Base-by-base conservation (phyloP, 495 filamentous ascomycete species). In the Aspergillus panamensis region DNA sequence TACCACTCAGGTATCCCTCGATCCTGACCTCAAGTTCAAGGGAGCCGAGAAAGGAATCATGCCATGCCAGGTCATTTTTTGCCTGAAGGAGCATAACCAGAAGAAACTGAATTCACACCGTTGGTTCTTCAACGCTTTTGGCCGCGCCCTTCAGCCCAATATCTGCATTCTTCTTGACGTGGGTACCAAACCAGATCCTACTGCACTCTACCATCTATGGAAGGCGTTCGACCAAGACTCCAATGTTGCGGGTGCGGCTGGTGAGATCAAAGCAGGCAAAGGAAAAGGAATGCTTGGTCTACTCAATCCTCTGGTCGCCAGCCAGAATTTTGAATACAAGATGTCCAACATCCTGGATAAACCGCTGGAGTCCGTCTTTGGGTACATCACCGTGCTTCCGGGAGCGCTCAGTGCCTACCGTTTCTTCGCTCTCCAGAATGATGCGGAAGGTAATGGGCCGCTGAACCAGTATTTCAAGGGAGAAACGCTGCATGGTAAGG, bases 331-430 rank as follows among this genome's bases (percentile, higher is more conserved):
- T 64, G 95, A 99, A 72, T 99, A 99, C 80, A 99, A 99, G 76
- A 96, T 97, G 93, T 96, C 90, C 7, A 99, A 97, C 60, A 99
- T 99, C 66, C 79, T 99, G 25, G 95, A 99, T 68, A 97, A 97
- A 72, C 95, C 95, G 4, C 77, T 99, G 20, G 95, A 99, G 72
- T 92, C 88, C 2, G 95, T 97, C 2, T 97, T 99, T 66, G 95
- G 95, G 3, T 97, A 97, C 65, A 97, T 97, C 61, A 97, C 95
- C 19, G 95, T 97, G 66, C 73, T 97, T 49, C 95, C 95, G 2
- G 95, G 95, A 65, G 95, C 95, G 5, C 79, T 99, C 47, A 92
- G 87, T 69, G 95, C 95, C 8, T 99, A 99, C 67, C 84, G 95
- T 30, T 99, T 94, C 70, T 95, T 97, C 62, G 95, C 95, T 7